A percentile compares a stretch with the other conserved stretches of the same genome.
phyloP scores from a whole-genome alignment of 805 yeast species.

The Wickerhamomyces ciferrii region DNA sequence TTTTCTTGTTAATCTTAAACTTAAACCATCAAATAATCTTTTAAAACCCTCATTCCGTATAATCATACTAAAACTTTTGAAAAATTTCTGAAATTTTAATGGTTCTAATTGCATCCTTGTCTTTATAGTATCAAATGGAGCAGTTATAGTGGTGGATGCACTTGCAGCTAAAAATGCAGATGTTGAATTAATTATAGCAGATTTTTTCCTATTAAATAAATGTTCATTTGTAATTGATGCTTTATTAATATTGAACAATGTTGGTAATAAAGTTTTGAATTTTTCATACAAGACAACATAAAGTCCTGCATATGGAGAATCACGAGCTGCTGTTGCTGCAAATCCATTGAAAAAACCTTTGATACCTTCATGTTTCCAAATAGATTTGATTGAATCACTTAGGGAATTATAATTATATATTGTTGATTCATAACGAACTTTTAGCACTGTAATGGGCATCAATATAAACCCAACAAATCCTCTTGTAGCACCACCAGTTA shows the following conservation, averaged over 20 bases:
- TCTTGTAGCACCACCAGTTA: constrained; percentile 75
- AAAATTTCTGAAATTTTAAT: constrained; percentile 33
- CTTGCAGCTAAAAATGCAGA: constrained; percentile 81
- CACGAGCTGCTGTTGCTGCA: constrained; percentile 81
- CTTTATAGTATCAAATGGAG: constrained; percentile 92
- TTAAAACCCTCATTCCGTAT: constrained; percentile 40
- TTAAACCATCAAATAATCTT: constrained; percentile 77
- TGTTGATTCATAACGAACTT: constrained; percentile 85
- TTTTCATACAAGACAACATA: constrained; percentile 84
- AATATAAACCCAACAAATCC: constrained; percentile 79
- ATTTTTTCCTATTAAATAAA: constrained; percentile 27
- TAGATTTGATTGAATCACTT: constrained; percentile 50
- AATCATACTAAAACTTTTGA: constrained; percentile 33
- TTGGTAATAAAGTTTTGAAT: constrained; percentile 54
- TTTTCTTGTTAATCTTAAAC: constrained; percentile 76
- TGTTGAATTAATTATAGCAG: constrained; percentile 59
- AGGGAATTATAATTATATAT: constrained; percentile 66
- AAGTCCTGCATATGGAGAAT: constrained; percentile 95
- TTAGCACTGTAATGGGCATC: constrained; percentile 92
- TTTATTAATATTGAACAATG: constrained; percentile 16
- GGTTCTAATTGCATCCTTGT: constrained; percentile 84
- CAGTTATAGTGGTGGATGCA: constrained; percentile 78
- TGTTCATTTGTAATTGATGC: constrained; percentile 14
- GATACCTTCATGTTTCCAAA: constrained; percentile 46
- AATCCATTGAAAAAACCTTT: constrained; percentile 82